Evolutionary conservation across 352 stramenopile genomes (phyloP), one percentile per base, ranked within the genome.

Genomic region (Phytopythium delawarense): DNA sequence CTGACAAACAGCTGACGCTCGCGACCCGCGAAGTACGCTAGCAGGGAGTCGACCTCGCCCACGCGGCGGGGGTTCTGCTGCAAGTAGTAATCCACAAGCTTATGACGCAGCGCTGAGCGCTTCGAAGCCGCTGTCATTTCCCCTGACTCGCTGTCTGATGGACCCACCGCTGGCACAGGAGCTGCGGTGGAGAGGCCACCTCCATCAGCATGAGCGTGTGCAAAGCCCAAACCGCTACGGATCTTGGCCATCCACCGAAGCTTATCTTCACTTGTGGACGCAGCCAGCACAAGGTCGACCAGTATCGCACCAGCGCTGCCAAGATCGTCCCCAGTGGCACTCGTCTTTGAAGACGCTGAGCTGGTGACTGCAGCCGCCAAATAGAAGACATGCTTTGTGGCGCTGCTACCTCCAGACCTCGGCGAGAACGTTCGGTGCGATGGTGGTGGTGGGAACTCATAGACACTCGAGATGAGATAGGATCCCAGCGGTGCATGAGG

Each of bases 21-120:
- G 0, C 74, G 72, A 9, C 81, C 84, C 0, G 63, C 49, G 64
- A 92, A 92, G 52, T 86, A 88, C 7, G 75, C 61, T 3, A 91
- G 59, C 28, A 92, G 50, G 8, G 81, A 70, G 23, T 91, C 84
- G 7, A 98, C 82, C 45, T 98, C 88, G 2, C 71, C 71, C 2
- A 97, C 67, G 42, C 97, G 96, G 57, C 90, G 80, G 0, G 92
- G 88, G 66, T 97, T 96, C 57, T 98, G 84, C 40, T 86, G 89
- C 63, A 92, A 74, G 62, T 98, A 98, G 59, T 96, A 98, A 48
- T 78, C 83, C 9, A 96, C 59, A 23, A 98, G 58, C 42, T 84
- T 84, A 20, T 61, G 53, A 0, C 71, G 67, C 23, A 90, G 68
- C 42, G 1, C 28, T n/a, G 52, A 20, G 2, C 32, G 30, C 35